Percentiles rank a stretch among this genome's conserved stretches.
Evolutionary conservation across 2,329 filamentous ascomycete species (phyloP).

Genomic region (Talaromyces atroroseus): DNA sequence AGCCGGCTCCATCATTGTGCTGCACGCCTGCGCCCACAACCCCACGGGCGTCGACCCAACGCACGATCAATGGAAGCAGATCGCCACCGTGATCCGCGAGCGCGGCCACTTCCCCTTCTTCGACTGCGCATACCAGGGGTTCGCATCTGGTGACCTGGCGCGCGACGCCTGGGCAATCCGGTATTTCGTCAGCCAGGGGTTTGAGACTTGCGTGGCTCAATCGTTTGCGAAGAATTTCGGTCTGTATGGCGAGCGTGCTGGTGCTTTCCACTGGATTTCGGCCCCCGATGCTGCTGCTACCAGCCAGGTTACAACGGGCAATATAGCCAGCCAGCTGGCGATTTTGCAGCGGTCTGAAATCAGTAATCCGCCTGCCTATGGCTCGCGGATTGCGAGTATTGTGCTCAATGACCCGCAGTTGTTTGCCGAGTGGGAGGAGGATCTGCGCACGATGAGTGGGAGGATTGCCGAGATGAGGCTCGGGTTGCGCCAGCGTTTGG

Average conservation of each 20-base stretch:
- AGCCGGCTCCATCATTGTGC: slow-evolving; percentile 75
- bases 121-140: slow-evolving; percentile 95
- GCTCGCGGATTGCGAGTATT: slow-evolving; percentile 77
- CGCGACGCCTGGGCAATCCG: slow-evolving; percentile 88
- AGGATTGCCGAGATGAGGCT: slow-evolving; percentile 90
- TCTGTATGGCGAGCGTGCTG: slow-evolving; percentile 91
- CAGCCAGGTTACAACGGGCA: slow-evolving; percentile 33
- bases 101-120: slow-evolving; percentile 96
- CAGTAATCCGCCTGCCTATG: slow-evolving; percentile 92
- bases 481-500: slow-evolving; percentile 70
- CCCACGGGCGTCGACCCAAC: slow-evolving; percentile 96
- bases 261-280: slow-evolving; percentile 91
- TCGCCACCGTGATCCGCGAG: slow-evolving; percentile 68
- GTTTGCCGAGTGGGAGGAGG: slow-evolving; percentile 87
- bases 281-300: slow-evolving; percentile 63
- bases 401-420: slow-evolving; percentile 77
- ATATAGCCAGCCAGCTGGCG: slow-evolving; percentile 82
- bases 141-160: slow-evolving; percentile 82
- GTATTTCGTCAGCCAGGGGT: slow-evolving; percentile 90
- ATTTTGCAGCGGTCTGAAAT: slow-evolving; percentile 97
- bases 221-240: slow-evolving; percentile 66
- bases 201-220: slow-evolving; percentile 57
- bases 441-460: slow-evolving; percentile 88
- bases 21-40: slow-evolving; percentile 97
- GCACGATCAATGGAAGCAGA: slow-evolving; percentile 86